phyloP scores from a whole-genome alignment of 1,284 basidiomycete genomes.

The Tilletia caries region DNA sequence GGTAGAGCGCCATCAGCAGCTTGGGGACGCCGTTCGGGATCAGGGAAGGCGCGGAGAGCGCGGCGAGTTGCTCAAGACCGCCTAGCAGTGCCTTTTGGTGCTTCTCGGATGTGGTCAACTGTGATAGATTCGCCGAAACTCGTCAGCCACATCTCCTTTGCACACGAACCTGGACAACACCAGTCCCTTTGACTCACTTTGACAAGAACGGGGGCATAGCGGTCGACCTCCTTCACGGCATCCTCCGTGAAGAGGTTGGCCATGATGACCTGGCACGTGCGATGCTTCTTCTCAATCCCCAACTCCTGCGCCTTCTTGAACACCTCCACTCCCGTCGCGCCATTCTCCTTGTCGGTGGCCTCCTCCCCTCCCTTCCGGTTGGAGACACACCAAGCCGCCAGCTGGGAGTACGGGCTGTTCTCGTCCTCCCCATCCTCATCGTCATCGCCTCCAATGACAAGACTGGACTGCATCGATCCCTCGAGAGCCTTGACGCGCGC shows the following conservation, averaged over 20 bases:
- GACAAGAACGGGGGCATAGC: conserved; percentile 71
- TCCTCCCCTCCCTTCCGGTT: conserved; percentile 61
- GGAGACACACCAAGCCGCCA: conserved; percentile 83
- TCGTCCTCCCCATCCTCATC: conserved; percentile 66
- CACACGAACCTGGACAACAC: not conserved
- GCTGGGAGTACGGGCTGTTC: conserved; percentile 69
- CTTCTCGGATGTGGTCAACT: conserved; percentile 69
- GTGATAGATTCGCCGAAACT: conserved; percentile 10
- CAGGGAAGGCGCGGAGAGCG: conserved; percentile 43
- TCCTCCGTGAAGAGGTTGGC: conserved; percentile 82
- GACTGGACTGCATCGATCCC: conserved; percentile 61
- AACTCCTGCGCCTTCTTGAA: conserved; percentile 87
- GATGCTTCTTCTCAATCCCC: conserved; percentile 94
- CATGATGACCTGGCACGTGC: conserved; percentile 77
- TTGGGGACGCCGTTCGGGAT: conserved; percentile 67
- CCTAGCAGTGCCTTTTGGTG: conserved; percentile 88
- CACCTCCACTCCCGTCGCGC: conserved; percentile 63
- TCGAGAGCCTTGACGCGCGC: conserved; percentile 78
- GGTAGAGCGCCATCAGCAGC: conserved; percentile 91
- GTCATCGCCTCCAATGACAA: conserved; percentile 67
- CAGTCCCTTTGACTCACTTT: conserved; percentile 63
- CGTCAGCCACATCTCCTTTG: not conserved
- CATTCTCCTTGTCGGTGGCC: conserved; percentile 28
- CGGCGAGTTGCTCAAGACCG: conserved; percentile 50
- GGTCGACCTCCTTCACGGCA: conserved; percentile 70